phyloP scores from a whole-genome alignment of 129 eudicot species.

The Lonicera japonica region DNA sequence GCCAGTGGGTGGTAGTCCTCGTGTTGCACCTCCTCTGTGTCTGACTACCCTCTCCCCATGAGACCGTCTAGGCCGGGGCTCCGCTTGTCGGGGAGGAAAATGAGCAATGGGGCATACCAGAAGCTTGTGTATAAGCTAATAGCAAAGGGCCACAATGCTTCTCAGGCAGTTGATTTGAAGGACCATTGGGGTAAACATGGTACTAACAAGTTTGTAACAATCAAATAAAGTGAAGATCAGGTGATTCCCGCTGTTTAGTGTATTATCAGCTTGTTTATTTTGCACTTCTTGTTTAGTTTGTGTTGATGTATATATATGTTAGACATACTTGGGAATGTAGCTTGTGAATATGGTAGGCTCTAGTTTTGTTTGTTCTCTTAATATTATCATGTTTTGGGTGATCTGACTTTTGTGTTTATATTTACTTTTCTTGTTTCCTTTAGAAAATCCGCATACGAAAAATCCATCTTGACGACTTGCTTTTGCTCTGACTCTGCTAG shows the following conservation, averaged over 20 bases:
- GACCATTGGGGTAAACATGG: conserved; percentile 61
- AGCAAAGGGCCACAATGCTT: conserved; percentile 40
- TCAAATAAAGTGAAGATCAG: conserved; percentile 37
- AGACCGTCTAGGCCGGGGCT: conserved; percentile 41
- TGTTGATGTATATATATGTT: background rate
- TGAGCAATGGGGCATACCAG: conserved; percentile 43
- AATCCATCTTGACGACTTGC: too few species aligned
- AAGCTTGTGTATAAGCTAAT: conserved; percentile 46
- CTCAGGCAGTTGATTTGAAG: conserved; percentile 47
- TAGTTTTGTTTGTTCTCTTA: background rate
- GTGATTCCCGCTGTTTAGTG: background rate
- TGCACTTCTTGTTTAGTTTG: background rate
- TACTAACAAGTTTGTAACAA: conserved; percentile 45
- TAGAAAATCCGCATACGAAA: too few species aligned
- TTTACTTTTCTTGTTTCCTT: background rate
- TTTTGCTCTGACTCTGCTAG: too few species aligned
- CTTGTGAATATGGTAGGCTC: background rate
- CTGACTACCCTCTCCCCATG: conserved; percentile 54
- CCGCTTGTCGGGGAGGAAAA: conserved; percentile 51
- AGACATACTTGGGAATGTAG: background rate
- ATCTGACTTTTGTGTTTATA: background rate
- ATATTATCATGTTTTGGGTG: background rate
- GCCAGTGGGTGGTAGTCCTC: conserved; percentile 52
- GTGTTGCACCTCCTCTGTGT: conserved; percentile 44
- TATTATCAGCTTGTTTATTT: background rate